These are phyloP conservation scores for Cyclospora cayetanensis DNA, from an alignment of 169 alveolate genomes.

Conservation along the genomic window DNA sequence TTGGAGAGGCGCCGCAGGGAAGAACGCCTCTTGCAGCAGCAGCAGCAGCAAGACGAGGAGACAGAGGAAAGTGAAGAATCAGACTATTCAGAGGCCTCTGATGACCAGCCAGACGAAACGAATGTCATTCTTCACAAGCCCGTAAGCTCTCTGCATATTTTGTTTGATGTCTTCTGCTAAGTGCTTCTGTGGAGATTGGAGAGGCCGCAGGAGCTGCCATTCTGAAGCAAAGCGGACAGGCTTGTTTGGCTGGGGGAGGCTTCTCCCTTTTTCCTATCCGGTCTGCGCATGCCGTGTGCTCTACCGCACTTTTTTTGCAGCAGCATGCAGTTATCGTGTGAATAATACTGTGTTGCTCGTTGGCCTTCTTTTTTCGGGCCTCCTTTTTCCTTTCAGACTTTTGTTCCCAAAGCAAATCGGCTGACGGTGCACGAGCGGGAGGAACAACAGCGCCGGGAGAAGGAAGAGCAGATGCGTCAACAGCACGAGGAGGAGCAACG, in stretches of 20 bases:
- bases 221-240: no score
- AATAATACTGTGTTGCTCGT: not conserved
- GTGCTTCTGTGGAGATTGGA: no score
- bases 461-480: conserved; percentile 1
- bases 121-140: conserved; percentile 34
- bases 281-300: no score
- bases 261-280: no score
- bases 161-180: no score
- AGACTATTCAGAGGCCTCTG: conserved; percentile 5
- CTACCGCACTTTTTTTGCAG: no score
- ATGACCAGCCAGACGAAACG: conserved; percentile 31
- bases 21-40: conserved; percentile 47
- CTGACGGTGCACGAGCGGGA: conserved; percentile 66
- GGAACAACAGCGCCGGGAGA: conserved; percentile 47
- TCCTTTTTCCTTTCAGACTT: conserved; percentile 13
- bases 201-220: no score
- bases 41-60: conserved; percentile 42
- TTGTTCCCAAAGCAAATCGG: conserved; percentile 66
- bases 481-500: not conserved
- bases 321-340: no score
- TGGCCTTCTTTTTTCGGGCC: not conserved
- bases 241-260: no score
- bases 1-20: conserved; percentile 27
- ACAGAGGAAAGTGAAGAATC: conserved; percentile 49
- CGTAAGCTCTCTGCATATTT: no score